These are phyloP conservation scores for Penicillium sp. DNA, from an alignment of 2,329 filamentous ascomycete species.

Conservation along the genomic window DNA sequence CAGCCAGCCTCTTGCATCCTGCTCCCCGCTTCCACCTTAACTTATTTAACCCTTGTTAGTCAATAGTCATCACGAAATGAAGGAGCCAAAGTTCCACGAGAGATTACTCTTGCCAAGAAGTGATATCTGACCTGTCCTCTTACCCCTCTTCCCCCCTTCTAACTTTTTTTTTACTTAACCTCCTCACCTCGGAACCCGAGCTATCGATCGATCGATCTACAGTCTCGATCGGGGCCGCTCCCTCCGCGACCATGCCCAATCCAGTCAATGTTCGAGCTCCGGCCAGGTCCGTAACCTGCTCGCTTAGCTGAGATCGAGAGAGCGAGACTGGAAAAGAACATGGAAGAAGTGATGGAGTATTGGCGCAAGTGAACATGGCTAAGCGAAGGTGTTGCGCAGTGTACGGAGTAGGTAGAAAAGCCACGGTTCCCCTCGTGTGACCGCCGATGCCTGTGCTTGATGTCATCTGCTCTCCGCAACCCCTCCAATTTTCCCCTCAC, in stretches of 20 bases:
- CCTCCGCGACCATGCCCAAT: not conserved
- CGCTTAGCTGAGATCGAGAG: not conserved
- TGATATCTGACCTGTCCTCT: not conserved
- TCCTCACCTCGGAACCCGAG: not conserved
- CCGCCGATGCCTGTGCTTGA: not conserved
- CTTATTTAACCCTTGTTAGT: not conserved
- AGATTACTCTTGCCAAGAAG: not conserved
- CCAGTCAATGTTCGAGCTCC: not conserved
- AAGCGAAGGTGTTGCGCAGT: not conserved
- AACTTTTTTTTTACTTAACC: not conserved
- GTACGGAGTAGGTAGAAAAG: not conserved
- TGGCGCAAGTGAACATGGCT: not conserved
- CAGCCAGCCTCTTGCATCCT: not conserved
- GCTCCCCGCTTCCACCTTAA: not conserved
- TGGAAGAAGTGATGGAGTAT: not conserved
- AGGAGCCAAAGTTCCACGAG: not conserved
- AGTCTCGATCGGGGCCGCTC: not conserved
- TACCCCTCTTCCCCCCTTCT: not conserved
- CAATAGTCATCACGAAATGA: not conserved
- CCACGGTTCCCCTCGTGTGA: not conserved
- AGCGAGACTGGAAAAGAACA: not conserved
- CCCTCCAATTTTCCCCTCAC: conserved; percentile 18
- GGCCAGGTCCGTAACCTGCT: not conserved
- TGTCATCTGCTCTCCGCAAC: conserved; percentile 2
- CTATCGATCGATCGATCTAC: conserved; percentile 1